Base-by-base conservation (phyloP, 106 monocot genomes). In the Posidonia australis region DNA sequence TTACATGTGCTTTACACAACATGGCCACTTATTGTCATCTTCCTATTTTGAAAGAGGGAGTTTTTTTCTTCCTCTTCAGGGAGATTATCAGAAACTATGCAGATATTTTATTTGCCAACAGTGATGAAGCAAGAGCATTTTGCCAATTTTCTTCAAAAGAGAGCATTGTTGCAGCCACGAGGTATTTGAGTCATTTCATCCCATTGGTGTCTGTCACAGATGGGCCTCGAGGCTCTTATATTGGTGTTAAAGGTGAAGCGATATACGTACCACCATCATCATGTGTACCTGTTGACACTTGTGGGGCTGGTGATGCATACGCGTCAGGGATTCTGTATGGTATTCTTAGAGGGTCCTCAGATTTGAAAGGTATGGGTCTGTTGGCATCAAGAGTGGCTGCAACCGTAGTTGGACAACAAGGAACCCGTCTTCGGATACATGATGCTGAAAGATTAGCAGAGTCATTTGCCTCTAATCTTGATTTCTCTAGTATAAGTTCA, bases 261-360 rank as follows among this genome's bases (percentile, higher is more conserved):
- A 86, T 94, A 64, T 94, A 82, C 71, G 69, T 96, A 3, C 90
- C 90, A 23, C 86, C 94, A n/a, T 84, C 86, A 5, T 71, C 76
- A 12, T 90, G 94, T 42, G 59, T 74, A 17, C 89, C 94, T 0
- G 72, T 84, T 6, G 94, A 90, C 60, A 90, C 90, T 0, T 90
- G 89, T 56, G 94, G 94, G 0, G 94, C 94, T 27, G 94, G 94
- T n/a, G 94, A 96, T 60, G 82, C 90, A 12, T 90, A 96, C 58
- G 84, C 90, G 6, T 86, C 94, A 16, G 94, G 90, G 5, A 77
- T 96, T 31, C 47, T 96, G 11, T 96, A 96, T 36, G 82, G 84
- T 16, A 72, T 96, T 60, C 76, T 96, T 25, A 72, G 82, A 70
- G 90, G 94, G 1, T 68, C 78, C 0, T 84, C 86, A 0, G 94